phyloP scores from a whole-genome alignment of 140 eudicot genomes.

The Oenanthe javanica region DNA sequence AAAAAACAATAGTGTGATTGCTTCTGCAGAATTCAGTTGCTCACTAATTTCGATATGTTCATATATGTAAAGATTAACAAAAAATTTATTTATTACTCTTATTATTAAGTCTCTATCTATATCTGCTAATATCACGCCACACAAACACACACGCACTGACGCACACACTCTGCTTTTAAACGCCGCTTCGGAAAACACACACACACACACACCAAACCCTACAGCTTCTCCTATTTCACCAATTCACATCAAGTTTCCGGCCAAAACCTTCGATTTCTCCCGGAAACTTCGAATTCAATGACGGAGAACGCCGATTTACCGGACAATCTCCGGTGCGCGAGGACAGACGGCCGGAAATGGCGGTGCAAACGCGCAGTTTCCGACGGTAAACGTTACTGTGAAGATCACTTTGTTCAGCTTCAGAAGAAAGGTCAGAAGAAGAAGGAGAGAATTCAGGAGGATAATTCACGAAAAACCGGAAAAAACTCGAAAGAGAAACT shows the following conservation, averaged over 20 bases:
- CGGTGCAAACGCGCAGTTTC: slow-evolving; percentile 68
- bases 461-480: slow-evolving; percentile 7
- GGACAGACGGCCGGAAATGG: slow-evolving; percentile 93
- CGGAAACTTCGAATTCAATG: slow-evolving; percentile 16
- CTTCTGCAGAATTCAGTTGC: background rate
- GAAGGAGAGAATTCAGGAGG: slow-evolving; percentile 32
- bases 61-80: background rate
- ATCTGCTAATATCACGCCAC: background rate
- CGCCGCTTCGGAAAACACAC: no score
- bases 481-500: slow-evolving; percentile 5
- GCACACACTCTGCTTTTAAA: background rate
- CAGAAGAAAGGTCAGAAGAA: slow-evolving; percentile 67
- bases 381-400: slow-evolving; percentile 68
- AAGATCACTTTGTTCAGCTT: slow-evolving; percentile 65
- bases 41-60: background rate
- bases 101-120: background rate
- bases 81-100: background rate
- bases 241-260: background rate
- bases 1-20: background rate
- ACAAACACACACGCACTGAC: background rate
- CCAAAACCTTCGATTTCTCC: background rate
- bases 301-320: slow-evolving; percentile 35
- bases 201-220: slow-evolving; percentile 6
- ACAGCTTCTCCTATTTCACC: background rate
- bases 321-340: slow-evolving; percentile 54